Conservation (phyloP, 78 protist species). For the Dictyostelium purpureum region DNA sequence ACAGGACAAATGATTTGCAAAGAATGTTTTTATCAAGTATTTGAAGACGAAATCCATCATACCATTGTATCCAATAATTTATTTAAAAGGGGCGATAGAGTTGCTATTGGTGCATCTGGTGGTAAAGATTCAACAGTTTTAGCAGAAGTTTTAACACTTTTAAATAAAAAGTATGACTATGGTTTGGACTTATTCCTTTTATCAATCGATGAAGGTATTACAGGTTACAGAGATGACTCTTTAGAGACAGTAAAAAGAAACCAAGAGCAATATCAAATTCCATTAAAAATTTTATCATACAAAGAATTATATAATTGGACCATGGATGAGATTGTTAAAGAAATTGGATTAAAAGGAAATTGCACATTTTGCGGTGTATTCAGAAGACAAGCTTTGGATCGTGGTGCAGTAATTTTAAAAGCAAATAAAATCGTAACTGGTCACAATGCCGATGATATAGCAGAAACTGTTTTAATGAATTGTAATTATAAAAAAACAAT, state of each 20-base stretch:
- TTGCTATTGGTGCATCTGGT: slow-evolving; percentile 96
- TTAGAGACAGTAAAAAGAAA: slow-evolving; percentile 93
- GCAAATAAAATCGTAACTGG: slow-evolving; percentile 92
- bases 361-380: slow-evolving; percentile 97
- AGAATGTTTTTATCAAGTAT: slow-evolving; percentile 89
- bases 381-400: slow-evolving; percentile 95
- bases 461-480: slow-evolving; percentile 96
- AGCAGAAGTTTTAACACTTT: slow-evolving; percentile 80
- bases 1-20: slow-evolving; percentile 85
- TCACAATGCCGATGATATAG: slow-evolving; percentile 96
- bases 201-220: slow-evolving; percentile 97
- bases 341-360: slow-evolving; percentile 86
- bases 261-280: slow-evolving; percentile 83
- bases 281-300: slow-evolving; percentile 90
- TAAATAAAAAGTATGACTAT: slow-evolving; percentile 87
- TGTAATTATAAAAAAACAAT: slow-evolving; percentile 1
- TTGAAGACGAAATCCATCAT: slow-evolving; percentile 94
- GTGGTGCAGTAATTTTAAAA: slow-evolving; percentile 85
- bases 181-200: slow-evolving; percentile 91
- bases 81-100: slow-evolving; percentile 86
- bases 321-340: slow-evolving; percentile 92
- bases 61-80: slow-evolving; percentile 83
- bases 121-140: slow-evolving; percentile 97
- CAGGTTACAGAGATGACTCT: slow-evolving; percentile 97
- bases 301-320: slow-evolving; percentile 95